Base-by-base conservation (phyloP, 108 stramenopile species). In the Mediolabrus comicus region DNA sequence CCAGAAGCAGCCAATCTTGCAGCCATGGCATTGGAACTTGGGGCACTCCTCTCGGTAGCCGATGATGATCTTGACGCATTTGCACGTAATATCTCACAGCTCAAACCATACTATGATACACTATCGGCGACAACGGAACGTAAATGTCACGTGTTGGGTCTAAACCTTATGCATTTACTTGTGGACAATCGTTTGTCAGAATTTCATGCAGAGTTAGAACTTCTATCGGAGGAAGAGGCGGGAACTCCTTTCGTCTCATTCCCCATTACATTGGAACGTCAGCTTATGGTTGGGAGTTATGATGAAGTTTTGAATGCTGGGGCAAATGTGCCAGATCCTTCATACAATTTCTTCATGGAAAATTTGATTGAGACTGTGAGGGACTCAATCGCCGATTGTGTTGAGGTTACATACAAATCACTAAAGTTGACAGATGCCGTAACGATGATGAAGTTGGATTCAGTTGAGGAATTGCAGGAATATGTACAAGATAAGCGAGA, bases 121-220 rank as follows among this genome's bases (percentile, higher is more conserved):
- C 35, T 71, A 33, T 75, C 77, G 0, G 53, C 59, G 3, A 32
- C 76, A 2, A 39, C 16, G 0, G 65, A 88, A 11, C 87, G 84
- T 22, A 91, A 88, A 77, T 81, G 79, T 36, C 88, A 87, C 67
- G 82, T 96, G 5, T 51, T 94, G 39, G 95, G 92, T 4, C 53
- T 96, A 36, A 88, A 96, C 65, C 81, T 96, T 3, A 90, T 96
- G 88, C 77, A 89, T 65, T 67, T 96, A 8, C 69, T 96, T 24
- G 90, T 96, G 8, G 95, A 94, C 22, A 91, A 94, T 75, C 89
- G 90, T 9, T 65, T 96, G 4, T 87, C 91, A 5, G 95, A 96
- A 79, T 96, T 96, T 59, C 95, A 96, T 78, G 83, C 92, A 25
- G 88, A 94, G 63, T 56, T 96, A 34, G 95, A 96, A 77, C 74